A percentile compares a stretch with the other conserved stretches of the same genome.
Conservation (phyloP, 768 basidiomycete species). For the Cyclocybe aegerita region DNA sequence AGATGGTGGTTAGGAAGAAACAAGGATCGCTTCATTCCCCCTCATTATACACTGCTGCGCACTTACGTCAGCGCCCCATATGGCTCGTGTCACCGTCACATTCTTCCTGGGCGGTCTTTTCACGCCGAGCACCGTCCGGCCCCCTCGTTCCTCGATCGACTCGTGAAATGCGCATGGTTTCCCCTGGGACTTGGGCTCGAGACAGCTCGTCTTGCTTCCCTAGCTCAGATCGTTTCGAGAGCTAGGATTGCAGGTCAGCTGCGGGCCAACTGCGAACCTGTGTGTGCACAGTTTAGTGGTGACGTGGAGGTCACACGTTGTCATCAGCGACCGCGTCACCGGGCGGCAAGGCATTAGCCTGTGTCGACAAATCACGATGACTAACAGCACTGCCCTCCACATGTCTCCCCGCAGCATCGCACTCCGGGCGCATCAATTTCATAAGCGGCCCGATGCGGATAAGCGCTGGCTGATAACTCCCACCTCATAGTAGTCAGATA, state of each 20-base stretch:
- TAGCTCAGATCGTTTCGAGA: too few relatives aligned
- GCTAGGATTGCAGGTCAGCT: too few relatives aligned
- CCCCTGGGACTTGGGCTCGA: too few relatives aligned
- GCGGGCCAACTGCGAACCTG: too few relatives aligned
- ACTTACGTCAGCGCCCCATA: conserved; percentile 24
- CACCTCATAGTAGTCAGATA: conserved; percentile 6
- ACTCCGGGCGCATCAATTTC: background rate
- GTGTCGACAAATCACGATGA: background rate
- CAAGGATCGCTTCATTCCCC: conserved; percentile 9
- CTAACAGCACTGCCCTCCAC: background rate
- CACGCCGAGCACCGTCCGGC: background rate
- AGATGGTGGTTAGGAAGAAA: conserved; percentile 32
- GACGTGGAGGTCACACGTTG: background rate
- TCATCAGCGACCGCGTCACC: too few relatives aligned
- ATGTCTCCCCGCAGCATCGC: too few relatives aligned
- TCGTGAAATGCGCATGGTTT: too few relatives aligned
- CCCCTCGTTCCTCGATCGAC: background rate
- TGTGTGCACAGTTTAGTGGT: too few relatives aligned
- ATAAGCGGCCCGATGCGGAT: background rate
- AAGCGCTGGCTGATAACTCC: too few relatives aligned
- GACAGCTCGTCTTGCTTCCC: too few relatives aligned
- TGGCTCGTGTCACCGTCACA: conserved; percentile 7
- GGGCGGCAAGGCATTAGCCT: too few relatives aligned
- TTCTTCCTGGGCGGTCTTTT: background rate
- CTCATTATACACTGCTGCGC: conserved; percentile 35